Base-by-base conservation (phyloP, 139 green algal species). In the Haematococcus sp. region DNA sequence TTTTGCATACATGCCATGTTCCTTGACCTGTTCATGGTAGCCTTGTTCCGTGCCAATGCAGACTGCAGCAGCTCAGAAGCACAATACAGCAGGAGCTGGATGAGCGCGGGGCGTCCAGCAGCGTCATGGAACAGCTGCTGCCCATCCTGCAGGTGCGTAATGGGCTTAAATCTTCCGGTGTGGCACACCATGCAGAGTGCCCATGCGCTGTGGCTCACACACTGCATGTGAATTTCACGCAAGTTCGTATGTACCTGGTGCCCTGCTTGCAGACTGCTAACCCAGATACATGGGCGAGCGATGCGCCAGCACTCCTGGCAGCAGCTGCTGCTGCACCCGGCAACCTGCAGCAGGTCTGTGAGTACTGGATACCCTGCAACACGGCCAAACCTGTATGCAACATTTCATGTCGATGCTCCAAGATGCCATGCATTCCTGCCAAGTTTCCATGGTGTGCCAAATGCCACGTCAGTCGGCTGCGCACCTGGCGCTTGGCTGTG, bases 51-150 rank as follows among this genome's bases (percentile, higher is more conserved):
- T n/a, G n/a, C n/a, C n/a, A n/a, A n/a, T n/a, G 52, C 54, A 84
- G 79, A 64, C 54, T 76, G 40, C 75, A 75, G 40, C 51, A 73
- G 56, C 65, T 84, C 32, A 56, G 79, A 11, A 70, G 81, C 64
- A 72, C 60, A 5, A 76, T 85, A 13, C 52, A 63, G 11, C 71
- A 77, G 35, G 79, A 85, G 71, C 71, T 85, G 58, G 46, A 77
- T 35, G 79, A 85, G 66, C 70, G 79, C 11, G 75, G 79, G 20
- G 40, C 74, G 33, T 81, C 79, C 0, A 25, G 76, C 19, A 52
- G 43, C 19, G 3, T 85, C 13, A 67, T 75, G 23, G 63, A 81
- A 17, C 75, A 81, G 75, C 75, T 85, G n/a, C 59, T 68, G 17
- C 70, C 76, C 4, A 52, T 75, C 32, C 25, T 75, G n/a, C 54